phyloP scores from a whole-genome alignment of 2,329 filamentous ascomycete species.

The Teratosphaeria nubilosa region DNA sequence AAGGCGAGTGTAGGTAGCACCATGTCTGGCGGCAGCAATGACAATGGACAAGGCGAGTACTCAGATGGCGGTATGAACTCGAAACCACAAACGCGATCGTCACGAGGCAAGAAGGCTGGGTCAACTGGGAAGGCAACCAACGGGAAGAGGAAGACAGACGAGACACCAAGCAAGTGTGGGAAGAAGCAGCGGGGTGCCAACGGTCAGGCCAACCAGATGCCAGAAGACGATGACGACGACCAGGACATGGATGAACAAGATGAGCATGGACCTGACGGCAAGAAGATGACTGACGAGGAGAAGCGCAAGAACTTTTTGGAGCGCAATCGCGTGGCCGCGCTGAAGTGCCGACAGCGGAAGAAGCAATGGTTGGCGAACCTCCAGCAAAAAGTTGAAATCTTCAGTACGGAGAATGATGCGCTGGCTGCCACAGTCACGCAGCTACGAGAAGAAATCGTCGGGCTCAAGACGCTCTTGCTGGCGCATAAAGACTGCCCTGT shows the following conservation, averaged over 20 bases:
- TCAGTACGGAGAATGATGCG: conserved; percentile 81
- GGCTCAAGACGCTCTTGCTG: conserved; percentile 81
- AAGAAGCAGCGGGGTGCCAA: conserved; percentile 64
- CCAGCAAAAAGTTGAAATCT: conserved; percentile 89
- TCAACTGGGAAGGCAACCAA: conserved; percentile 44
- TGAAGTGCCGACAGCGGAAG: conserved; percentile 96
- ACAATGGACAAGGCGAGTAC: conserved; percentile 47
- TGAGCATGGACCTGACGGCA: conserved; percentile 41
- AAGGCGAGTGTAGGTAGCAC: conserved; percentile 52
- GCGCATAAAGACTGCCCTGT: conserved; percentile 96
- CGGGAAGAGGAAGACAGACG: conserved; percentile 69
- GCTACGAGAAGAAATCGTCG: conserved; percentile 85
- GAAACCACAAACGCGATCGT: conserved; percentile 53
- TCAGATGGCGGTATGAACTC: conserved; percentile 58
- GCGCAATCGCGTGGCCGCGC: conserved; percentile 73
- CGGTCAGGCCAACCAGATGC: conserved; percentile 35
- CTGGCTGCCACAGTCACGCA: conserved; percentile 74
- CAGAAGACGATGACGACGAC: conserved; percentile 48
- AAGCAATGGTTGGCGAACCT: conserved; percentile 97
- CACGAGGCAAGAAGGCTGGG: conserved; percentile 56
- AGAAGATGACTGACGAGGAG: conserved; percentile 97
- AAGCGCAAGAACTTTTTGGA: conserved; percentile 98
- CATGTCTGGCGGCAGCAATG: conserved; percentile 34
- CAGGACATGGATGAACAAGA: conserved; percentile 30
- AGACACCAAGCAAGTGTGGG: conserved; percentile 54